Evolutionary conservation across 2,329 filamentous ascomycete genomes (phyloP).

Genomic region (Aspergillus costaricaensis): DNA sequence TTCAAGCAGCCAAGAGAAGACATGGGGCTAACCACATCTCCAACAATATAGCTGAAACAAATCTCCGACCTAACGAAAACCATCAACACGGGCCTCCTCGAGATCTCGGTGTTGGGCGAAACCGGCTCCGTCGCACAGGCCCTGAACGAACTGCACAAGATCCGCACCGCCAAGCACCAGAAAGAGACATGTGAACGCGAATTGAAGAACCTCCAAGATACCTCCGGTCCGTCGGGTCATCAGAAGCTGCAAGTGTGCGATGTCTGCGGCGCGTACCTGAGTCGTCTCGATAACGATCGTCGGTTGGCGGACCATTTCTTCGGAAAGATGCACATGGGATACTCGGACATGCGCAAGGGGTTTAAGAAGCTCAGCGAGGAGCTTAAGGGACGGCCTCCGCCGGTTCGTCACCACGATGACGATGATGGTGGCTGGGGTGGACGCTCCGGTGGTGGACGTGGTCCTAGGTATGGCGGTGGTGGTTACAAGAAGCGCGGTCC

Average conservation of each 20-base stretch:
- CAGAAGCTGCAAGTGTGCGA: slow-evolving; percentile 99
- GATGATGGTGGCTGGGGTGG: slow-evolving; percentile 51
- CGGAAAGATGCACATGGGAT: slow-evolving; percentile 98
- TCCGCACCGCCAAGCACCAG: slow-evolving; percentile 74
- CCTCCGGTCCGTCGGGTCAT: slow-evolving; percentile 87
- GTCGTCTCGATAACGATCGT: slow-evolving; percentile 88
- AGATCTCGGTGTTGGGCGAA: slow-evolving; percentile 83
- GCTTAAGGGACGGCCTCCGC: slow-evolving; percentile 70
- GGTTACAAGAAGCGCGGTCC: slow-evolving; percentile 49
- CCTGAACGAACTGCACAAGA: slow-evolving; percentile 83
- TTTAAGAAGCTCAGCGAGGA: slow-evolving; percentile 85
- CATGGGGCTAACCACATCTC: background rate
- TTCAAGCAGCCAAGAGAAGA: background rate
- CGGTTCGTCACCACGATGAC: slow-evolving; percentile 58
- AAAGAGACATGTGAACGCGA: slow-evolving; percentile 86
- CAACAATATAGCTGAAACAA: slow-evolving; percentile 65
- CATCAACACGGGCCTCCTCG: slow-evolving; percentile 78
- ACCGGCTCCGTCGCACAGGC: slow-evolving; percentile 77
- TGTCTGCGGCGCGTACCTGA: slow-evolving; percentile 94
- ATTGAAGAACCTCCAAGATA: slow-evolving; percentile 87
- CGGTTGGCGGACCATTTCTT: slow-evolving; percentile 96
- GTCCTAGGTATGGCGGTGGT: slow-evolving; percentile 45
- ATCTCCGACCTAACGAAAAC: slow-evolving; percentile 79
- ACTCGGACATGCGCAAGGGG: slow-evolving; percentile 96
- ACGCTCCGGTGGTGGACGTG: slow-evolving; percentile 47